Evolutionary conservation across 345 rosid species (phyloP).

Genomic region (Pseudoturritis turrita): DNA sequence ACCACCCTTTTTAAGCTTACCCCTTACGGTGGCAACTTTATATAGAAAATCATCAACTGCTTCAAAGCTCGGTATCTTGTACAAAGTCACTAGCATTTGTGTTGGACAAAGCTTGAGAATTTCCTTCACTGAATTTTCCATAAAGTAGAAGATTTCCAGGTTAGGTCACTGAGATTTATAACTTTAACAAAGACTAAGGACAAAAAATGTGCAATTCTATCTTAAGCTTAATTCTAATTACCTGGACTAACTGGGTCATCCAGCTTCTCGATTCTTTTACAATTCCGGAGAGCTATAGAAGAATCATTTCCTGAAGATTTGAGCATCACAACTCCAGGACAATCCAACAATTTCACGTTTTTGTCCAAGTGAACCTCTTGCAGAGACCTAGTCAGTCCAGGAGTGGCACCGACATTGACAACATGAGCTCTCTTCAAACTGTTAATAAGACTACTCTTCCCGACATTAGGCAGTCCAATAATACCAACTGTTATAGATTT

Average conservation of each 20-base stretch:
- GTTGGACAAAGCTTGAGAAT: slow-evolving; percentile 79
- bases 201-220: background rate
- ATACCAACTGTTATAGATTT: slow-evolving; percentile 90
- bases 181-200: background rate
- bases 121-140: slow-evolving; percentile 61
- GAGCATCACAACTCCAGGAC: slow-evolving; percentile 98
- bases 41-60: slow-evolving; percentile 84
- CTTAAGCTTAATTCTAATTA: slow-evolving; percentile 18
- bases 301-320: slow-evolving; percentile 66
- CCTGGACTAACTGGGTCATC: slow-evolving; percentile 96
- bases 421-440: slow-evolving; percentile 94
- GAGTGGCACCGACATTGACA: slow-evolving; percentile 92
- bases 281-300: slow-evolving; percentile 78
- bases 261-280: slow-evolving; percentile 95
- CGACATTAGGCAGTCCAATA: slow-evolving; percentile 94
- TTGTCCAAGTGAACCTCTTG: slow-evolving; percentile 96
- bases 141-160: slow-evolving; percentile 10
- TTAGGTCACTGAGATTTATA: slow-evolving; percentile 9
- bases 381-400: slow-evolving; percentile 88
- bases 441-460: slow-evolving; percentile 98
- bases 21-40: slow-evolving; percentile 83
- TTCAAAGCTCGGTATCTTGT: slow-evolving; percentile 71
- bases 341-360: slow-evolving; percentile 85
- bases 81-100: slow-evolving; percentile 58
- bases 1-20: slow-evolving; percentile 96